Base-by-base conservation (phyloP, 106 monocot genomes). In the Narthecium ossifragum region DNA sequence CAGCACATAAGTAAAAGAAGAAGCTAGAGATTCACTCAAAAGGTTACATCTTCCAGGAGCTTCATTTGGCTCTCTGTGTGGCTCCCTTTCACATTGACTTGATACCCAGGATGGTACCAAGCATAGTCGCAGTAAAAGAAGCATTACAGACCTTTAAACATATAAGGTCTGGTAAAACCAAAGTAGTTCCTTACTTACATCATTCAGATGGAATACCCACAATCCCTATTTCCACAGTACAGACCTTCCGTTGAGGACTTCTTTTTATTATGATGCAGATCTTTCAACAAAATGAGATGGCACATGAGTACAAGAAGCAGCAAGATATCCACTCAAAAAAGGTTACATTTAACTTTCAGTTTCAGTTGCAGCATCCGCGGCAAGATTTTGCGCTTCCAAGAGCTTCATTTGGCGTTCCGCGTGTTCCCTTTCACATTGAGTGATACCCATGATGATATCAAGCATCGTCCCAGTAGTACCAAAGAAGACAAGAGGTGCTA, bases 391-490 rank as follows among this genome's bases (percentile, higher is more conserved):
- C 18, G 52, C 77, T 73, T 86, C 83, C 76, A 85, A 37, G 32
- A 90, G 85, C 78, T 86, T 78, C 66, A 71, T 80, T 46, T 96
- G 94, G 53, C 78, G 83, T 36, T 94, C 94, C 0, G 90, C 90
- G 55, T 83, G 82, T 38, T 96, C 94, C 63, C 90, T 83, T 65
- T 96, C 90, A 18, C 90, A 96, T 25, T 86, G 86, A 62, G 70
- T 90, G 57, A 96, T 77, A 7, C 94, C 94, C 71, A 84, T 69
- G 26, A 96, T 90, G 39, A 96, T 96, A 38, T 96, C 94, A 59
- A 96, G 86, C 94, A 96, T 96, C 6, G 90, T 98, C 15, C 96
- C 96, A 4, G 96, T 98, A 1, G 96, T 90, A 26, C 96, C 96
- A 50, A 90, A 98, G 69, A 90, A 96, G 52, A 98, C 96, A 3